phyloP scores from a whole-genome alignment of 208 protist species.

The Entamoeba moshkovskii region DNA sequence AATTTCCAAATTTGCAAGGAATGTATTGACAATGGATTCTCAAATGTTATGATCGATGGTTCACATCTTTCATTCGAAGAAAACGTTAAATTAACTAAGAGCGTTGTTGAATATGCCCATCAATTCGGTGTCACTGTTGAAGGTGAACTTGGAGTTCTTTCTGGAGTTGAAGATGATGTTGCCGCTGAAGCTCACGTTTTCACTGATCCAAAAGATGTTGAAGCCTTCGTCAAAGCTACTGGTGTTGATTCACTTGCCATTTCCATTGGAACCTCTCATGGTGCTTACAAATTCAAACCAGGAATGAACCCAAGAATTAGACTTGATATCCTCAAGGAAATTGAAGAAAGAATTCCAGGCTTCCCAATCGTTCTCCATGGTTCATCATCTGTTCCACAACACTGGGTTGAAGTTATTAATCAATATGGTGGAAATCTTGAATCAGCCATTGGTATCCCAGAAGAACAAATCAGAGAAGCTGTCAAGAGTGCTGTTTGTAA shows the following conservation, averaged over 20 bases:
- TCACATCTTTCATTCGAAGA: conserved; percentile 36
- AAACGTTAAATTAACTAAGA: conserved; percentile 39
- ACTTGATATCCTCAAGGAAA: conserved; percentile 31
- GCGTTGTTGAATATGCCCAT: conserved; percentile 41
- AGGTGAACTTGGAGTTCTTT: conserved; percentile 40
- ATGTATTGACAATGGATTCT: conserved; percentile 36
- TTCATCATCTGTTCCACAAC: conserved; percentile 34
- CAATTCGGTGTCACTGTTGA: conserved; percentile 36
- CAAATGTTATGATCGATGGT: conserved; percentile 48
- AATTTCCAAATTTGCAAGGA: conserved; percentile 22
- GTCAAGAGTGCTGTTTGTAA: conserved; percentile 34
- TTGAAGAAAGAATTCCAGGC: conserved; percentile 12
- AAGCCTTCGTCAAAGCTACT: conserved; percentile 30
- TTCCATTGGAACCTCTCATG: conserved; percentile 43
- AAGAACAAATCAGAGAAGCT: conserved; percentile 19
- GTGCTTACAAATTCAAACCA: conserved; percentile 44
- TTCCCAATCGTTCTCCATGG: conserved; percentile 42
- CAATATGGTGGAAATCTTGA: conserved; percentile 39
- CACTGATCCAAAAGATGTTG: conserved; percentile 37
- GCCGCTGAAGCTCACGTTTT: conserved; percentile 13
- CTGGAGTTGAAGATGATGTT: conserved; percentile 41
- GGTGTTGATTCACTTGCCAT: conserved; percentile 42
- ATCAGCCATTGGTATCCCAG: conserved; percentile 35
- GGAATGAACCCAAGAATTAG: conserved; percentile 7
- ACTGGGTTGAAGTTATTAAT: conserved; percentile 34